phyloP scores from a whole-genome alignment of 176 grass and related monocot genomes.

The Oryza officinalis region DNA sequence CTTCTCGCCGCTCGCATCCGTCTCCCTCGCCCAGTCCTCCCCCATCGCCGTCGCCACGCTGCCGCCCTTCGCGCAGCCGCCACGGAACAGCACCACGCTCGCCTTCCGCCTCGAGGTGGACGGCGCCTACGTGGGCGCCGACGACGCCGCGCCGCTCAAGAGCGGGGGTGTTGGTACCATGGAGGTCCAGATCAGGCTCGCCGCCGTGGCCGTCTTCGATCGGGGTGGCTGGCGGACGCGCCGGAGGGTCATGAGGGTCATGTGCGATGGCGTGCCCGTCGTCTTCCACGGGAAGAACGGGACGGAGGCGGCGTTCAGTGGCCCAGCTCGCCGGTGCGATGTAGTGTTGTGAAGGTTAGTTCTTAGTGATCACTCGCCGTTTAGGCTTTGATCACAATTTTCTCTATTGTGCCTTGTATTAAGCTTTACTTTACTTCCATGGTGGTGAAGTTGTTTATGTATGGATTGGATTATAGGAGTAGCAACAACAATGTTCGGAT shows the following conservation, averaged over 20 bases:
- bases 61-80: conserved; percentile 59
- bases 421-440: not conserved
- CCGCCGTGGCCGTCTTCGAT: conserved; percentile 61
- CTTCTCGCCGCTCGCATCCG: conserved; percentile 39
- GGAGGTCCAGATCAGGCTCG: conserved; percentile 65
- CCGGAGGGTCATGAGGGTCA: conserved; percentile 60
- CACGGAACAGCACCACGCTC: conserved; percentile 53
- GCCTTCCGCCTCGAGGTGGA: conserved; percentile 53
- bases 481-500: not conserved
- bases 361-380: not conserved
- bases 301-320: conserved; percentile 40
- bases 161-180: conserved; percentile 39
- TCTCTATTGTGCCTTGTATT: not conserved
- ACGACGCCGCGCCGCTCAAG: conserved; percentile 52
- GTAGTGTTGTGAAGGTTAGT: conserved; percentile 66
- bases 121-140: conserved; percentile 55
- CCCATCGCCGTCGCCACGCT: conserved; percentile 60
- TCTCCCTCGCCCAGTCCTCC: conserved; percentile 49
- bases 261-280: conserved; percentile 65
- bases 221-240: conserved; percentile 78
- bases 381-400: not conserved
- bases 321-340: conserved; percentile 48
- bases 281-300: conserved; percentile 55
- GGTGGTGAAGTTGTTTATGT: not conserved
- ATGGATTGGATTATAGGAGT: not conserved